These are phyloP conservation scores for Fusarium haematococcum DNA, from an alignment of 2,329 filamentous ascomycete species.

Conservation along the genomic window DNA sequence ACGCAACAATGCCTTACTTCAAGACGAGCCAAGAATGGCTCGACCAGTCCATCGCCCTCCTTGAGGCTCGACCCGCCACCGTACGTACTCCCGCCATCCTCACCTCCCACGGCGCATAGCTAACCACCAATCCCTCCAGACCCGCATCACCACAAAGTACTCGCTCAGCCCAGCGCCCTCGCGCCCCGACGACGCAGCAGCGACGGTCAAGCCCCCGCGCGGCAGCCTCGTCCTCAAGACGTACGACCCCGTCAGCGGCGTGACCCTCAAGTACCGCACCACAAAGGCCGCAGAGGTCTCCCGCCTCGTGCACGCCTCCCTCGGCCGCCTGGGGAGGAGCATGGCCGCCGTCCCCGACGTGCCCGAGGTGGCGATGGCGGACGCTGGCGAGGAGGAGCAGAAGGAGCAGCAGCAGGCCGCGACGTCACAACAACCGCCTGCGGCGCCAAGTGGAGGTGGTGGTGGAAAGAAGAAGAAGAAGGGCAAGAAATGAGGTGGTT, in stretches of 20 bases:
- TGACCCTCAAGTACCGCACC: conserved; percentile 90
- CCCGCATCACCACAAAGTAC: conserved; percentile 93
- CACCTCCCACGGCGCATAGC: conserved; percentile 12
- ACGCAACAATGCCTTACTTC: conserved; percentile 78
- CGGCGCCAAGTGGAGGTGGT: conserved; percentile 49
- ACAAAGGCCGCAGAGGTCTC: conserved; percentile 92
- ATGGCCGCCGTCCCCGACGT: conserved; percentile 68
- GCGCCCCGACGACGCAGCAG: conserved; percentile 44
- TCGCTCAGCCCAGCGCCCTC: conserved; percentile 66
- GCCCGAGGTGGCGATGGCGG: conserved; percentile 57
- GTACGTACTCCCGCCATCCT: conserved; percentile 63
- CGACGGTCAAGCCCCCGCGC: conserved; percentile 62
- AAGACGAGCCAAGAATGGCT: conserved; percentile 91
- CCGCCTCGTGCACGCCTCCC: conserved; percentile 75
- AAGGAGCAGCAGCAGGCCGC: conserved; percentile 35
- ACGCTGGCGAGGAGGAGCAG: conserved; percentile 47
- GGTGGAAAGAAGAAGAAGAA: conserved; percentile 70
- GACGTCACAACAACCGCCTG: conserved; percentile 36
- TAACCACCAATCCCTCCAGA: conserved; percentile 63
- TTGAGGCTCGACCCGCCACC: conserved; percentile 86
- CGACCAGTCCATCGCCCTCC: conserved; percentile 83
- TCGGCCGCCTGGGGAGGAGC: conserved; percentile 80
- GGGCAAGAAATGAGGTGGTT: conserved; percentile 61
- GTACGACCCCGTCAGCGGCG: conserved; percentile 84
- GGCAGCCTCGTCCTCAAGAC: conserved; percentile 88